Percentiles rank a stretch among this genome's conserved stretches.
Evolutionary conservation across 441 rosid genomes (phyloP).

Genomic region (Metrosideros polymorpha): DNA sequence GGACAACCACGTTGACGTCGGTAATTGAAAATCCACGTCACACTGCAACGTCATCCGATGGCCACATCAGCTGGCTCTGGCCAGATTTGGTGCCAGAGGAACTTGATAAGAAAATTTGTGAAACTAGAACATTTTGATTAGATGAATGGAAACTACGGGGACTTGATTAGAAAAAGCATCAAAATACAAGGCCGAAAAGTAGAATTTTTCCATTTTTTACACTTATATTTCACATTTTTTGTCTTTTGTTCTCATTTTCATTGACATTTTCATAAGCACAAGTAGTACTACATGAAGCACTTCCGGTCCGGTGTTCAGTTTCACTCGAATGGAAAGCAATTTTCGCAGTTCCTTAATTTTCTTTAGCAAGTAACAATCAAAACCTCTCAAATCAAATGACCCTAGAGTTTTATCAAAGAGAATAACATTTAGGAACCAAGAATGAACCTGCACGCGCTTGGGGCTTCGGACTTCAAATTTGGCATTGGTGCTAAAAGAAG

Average conservation of each 20-base stretch:
- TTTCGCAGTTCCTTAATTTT: background rate
- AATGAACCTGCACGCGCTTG: constrained; percentile 76
- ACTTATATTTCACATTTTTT: background rate
- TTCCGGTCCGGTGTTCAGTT: background rate
- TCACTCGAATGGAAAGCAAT: background rate
- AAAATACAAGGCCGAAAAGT: background rate
- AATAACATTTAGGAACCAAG: background rate
- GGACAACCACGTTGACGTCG: background rate
- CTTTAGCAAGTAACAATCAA: background rate
- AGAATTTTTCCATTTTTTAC: background rate
- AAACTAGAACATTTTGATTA: background rate
- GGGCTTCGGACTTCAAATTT: constrained; percentile 92
- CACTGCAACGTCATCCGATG: background rate
- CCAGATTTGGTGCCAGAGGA: background rate
- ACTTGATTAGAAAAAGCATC: background rate
- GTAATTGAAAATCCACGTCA: background rate
- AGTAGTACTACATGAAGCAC: background rate
- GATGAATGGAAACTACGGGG: background rate
- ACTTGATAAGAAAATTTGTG: background rate
- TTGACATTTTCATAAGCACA: background rate
- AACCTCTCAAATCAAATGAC: background rate
- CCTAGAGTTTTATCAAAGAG: background rate
- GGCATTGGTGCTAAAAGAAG: constrained; percentile 76
- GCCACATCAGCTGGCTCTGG: background rate
- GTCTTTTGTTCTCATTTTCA: background rate